Evolutionary conservation across 208 protist species (phyloP), one percentile per base, ranked within the genome.

Genomic region (Acanthamoeba rhysodes): DNA sequence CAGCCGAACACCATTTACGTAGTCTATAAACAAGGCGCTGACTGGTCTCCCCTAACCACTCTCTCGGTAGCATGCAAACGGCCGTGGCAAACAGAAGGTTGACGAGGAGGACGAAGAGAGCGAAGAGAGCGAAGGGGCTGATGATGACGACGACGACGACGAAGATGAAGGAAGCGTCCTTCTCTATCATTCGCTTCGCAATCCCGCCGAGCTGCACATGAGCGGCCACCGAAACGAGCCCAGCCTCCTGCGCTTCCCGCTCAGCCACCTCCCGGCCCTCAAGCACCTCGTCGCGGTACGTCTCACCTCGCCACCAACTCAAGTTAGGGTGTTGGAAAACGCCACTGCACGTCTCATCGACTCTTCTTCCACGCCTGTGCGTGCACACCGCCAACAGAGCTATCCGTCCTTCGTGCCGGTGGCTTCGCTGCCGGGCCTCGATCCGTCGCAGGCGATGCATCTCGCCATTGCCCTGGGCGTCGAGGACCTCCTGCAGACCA

Each of bases 81-180:
- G 59, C 8, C 22, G 59, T 66, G 7, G 59, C 16, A 66, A 66
- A 22, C 59, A n/a, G 59, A 66, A n/a, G 59, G 66, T 37, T 8
- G 29, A 37, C 12, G 66, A 41, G 4, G 80, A 88, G 24, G 50
- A 34, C 0, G 80, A 68, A 32, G 45, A 74, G 4, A n/a, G 22
- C 2, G 41, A 93, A 18, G 64, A 93, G 24, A 41, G 48, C 1
- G 45, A 76, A 48, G 55, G 32, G 37, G 53, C 14, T 18, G 20
- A 45, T 34, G 62, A 24, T 10, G 64, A 93, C 0, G 64, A 93
- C 1, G 10, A 53, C 0, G 45, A 76, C 1, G 87, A 93, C 7
- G 87, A 93, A 6, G 87, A 93, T 48, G 87, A 93, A n/a, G 87
- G 64, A 48, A 76, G 64, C 62, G 87, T 88, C 6, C 50, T 88